Conservation (phyloP, 2,329 filamentous ascomycete species). For the Sporothrix curviconia region DNA sequence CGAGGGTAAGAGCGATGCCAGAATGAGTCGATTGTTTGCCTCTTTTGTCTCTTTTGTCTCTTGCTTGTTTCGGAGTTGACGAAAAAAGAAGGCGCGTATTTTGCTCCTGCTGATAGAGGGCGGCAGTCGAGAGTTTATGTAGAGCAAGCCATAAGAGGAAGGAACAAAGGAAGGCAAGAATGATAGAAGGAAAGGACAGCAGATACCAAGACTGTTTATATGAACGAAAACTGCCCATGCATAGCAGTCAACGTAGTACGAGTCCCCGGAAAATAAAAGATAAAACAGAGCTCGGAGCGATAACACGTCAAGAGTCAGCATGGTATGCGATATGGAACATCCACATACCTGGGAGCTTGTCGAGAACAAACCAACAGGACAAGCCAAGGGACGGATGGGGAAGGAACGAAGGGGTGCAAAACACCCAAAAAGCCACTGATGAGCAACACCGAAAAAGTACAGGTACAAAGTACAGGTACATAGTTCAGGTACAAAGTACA, state of each 20-base stretch:
- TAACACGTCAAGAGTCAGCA: neutral
- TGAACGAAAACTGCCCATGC: too few species aligned
- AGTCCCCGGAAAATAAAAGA: neutral
- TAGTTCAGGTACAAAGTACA: too few species aligned
- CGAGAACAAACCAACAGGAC: neutral
- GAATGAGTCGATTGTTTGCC: too few species aligned
- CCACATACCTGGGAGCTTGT: neutral
- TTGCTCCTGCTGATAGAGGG: neutral
- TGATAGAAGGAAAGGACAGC: neutral
- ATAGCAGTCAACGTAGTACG: too few species aligned
- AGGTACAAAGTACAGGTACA: too few species aligned
- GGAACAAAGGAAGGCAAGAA: too few species aligned
- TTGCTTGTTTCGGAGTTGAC: neutral
- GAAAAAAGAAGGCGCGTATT: neutral
- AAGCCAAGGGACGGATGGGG: neutral
- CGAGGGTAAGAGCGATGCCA: neutral
- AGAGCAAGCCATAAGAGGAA: neutral
- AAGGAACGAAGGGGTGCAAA: neutral
- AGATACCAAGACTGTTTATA: neutral
- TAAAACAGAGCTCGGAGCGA: neutral
- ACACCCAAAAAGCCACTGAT: neutral
- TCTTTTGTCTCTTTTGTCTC: too few species aligned
- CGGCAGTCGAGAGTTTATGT: too few species aligned
- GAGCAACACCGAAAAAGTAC: too few species aligned
- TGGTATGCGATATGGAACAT: constrained; percentile 5